Base-by-base conservation (phyloP, 352 stramenopile genomes). In the Phytophthora sansomeana region DNA sequence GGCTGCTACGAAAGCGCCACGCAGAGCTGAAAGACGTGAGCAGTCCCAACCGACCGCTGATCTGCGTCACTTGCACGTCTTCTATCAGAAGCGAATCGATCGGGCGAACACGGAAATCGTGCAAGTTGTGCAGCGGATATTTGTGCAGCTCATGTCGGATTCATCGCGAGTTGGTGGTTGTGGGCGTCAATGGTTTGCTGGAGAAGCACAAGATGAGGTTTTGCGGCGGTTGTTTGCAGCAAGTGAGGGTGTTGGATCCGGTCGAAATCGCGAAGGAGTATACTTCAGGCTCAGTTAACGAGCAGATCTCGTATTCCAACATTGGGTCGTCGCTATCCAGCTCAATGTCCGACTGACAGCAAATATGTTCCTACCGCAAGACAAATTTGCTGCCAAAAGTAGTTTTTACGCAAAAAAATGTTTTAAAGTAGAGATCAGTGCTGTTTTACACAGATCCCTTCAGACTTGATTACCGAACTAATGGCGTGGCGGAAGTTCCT, bases 121-220 rank as follows among this genome's bases (percentile, higher is more conserved):
- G 75, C 56, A 64, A 66, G 24, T 44, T 83, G 13, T 83, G 75
- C 59, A 41, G 41, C 10, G 67, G 65, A 1, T 67, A 60, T 17
- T 60, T 83, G 38, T 83, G 75, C 50, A 67, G 59, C 2, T 51
- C 65, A 3, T 83, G 75, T 28, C 66, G 61, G 29, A 58, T 83
- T 16, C 70, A 70, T 36, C 63, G 66, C 9, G 70, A 75, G 32
- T 55, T 83, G 21, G 60, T 35, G 4, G 65, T 69, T 36, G 43
- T 70, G 1, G 64, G 65, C 28, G 26, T 73, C n/a, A 55, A 44
- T 13, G 56, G 50, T 3, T 39, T 72, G 28, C 48, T 71, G 2
- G 29, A 63, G 54, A 55, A 71, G 38, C 67, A 62, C 42, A 70
- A 75, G 50, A 49, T 75, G 28, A 49, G 33, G 13, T 75, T 75